Conservation (phyloP, 2,329 filamentous ascomycete species). For the Aspergillus ustus region DNA sequence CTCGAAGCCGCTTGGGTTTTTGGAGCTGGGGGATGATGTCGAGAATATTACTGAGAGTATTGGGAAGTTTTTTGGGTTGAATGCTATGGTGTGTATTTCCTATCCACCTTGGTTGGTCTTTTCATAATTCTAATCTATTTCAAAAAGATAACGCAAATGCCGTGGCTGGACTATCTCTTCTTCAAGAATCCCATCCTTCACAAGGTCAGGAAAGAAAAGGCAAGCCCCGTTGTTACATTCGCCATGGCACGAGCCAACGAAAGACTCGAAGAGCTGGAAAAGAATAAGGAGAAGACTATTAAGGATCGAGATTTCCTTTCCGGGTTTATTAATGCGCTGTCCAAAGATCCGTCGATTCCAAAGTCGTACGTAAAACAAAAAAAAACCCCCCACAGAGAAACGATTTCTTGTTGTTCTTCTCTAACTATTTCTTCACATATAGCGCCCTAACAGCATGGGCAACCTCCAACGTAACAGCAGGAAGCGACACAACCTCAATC, state of each 20-base stretch:
- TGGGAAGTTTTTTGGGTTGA: neutral
- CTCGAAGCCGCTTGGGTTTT: neutral
- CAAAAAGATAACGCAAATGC: conserved; percentile 33
- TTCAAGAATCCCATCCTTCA: conserved; percentile 5
- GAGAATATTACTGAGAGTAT: neutral
- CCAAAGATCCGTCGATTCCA: neutral
- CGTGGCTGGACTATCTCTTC: conserved; percentile 24
- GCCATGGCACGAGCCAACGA: neutral
- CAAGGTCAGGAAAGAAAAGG: neutral
- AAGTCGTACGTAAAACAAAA: no score
- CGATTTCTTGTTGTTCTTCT: no score
- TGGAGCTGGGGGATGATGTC: neutral
- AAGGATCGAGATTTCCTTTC: neutral
- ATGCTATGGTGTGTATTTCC: neutral
- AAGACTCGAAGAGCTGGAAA: neutral
- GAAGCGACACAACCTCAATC: conserved; percentile 34
- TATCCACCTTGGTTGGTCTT: no score
- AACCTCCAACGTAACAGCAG: conserved; percentile 37
- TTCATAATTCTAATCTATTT: neutral
- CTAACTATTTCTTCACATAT: neutral
- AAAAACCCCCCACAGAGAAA: no score
- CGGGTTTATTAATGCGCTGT: neutral
- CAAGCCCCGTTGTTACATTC: neutral
- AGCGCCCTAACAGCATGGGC: conserved; percentile 34
- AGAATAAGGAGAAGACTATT: neutral